Conservation (phyloP, 306 rosid species). For the Vicia villosa region DNA sequence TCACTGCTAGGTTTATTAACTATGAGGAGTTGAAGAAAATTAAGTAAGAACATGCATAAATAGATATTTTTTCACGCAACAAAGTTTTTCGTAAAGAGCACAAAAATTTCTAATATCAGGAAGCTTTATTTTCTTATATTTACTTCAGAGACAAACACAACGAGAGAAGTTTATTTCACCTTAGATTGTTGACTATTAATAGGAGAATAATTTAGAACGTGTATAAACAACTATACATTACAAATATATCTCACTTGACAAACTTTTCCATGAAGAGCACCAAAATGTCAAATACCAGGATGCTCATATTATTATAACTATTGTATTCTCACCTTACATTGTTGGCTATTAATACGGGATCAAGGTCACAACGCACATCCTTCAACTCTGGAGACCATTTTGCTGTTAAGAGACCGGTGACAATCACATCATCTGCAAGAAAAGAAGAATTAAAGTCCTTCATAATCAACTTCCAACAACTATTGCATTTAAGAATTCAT, state of each 20-base stretch:
- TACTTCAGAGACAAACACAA: slow-evolving; percentile 20
- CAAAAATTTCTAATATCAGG: slow-evolving; percentile 1
- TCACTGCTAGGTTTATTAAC: not conserved
- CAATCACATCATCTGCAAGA: slow-evolving; percentile 76
- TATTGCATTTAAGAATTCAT: slow-evolving; percentile 32
- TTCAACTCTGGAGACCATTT: slow-evolving; percentile 95
- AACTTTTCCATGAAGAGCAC: slow-evolving; percentile 14
- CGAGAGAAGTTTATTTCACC: slow-evolving; percentile 47
- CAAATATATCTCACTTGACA: not conserved
- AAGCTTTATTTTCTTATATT: slow-evolving; percentile 4
- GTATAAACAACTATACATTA: not conserved
- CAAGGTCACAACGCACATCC: slow-evolving; percentile 95
- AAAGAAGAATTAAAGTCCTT: slow-evolving; percentile 8
- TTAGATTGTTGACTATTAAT: slow-evolving; percentile 71
- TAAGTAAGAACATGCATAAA: not conserved
- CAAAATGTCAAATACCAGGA: slow-evolving; percentile 24
- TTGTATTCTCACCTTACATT: slow-evolving; percentile 58
- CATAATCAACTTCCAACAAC: slow-evolving; percentile 2
- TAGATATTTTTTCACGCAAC: not conserved
- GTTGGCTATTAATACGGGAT: slow-evolving; percentile 86
- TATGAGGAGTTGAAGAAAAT: not conserved
- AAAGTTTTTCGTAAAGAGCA: slow-evolving; percentile 14
- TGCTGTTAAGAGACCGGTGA: slow-evolving; percentile 86
- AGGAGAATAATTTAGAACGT: slow-evolving; percentile 18
- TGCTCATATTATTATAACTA: slow-evolving; percentile 18